Base-by-base conservation (phyloP, 2,329 filamentous ascomycete genomes). In the Calonectria hongkongensis region DNA sequence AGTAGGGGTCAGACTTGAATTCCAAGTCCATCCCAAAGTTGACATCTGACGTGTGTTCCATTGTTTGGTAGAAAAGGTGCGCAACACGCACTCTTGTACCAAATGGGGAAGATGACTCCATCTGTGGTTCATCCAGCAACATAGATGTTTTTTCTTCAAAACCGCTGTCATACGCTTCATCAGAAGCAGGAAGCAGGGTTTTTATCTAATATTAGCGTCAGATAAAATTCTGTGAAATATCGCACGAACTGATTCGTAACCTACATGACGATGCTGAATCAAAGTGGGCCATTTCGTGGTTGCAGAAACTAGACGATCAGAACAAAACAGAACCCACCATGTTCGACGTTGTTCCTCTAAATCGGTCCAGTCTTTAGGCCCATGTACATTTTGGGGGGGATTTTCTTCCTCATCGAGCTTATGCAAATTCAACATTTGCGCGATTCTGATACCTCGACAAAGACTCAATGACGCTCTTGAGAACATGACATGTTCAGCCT, bases 281-380 rank as follows among this genome's bases (percentile, higher is more conserved):
- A 91, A 86, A 86, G 94, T 92, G 0, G 95, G 95, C 95, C 95
- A 98, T 1, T 94, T 95, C 3, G 95, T 97, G 16, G 94, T 95
- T 58, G 96, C 93, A 79, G 93, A 95, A 3, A 94, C 92, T 83
- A 96, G 95, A 58, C 94, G 90, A 82, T 98, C 95, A 43, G 93
- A 87, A 76, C 92, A 94, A 78, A 95, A 98, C 0, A 91, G 88
- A 78, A 92, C 89, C 95, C 95, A 98, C 76, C 97, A 95, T 0
- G 93, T 92, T 73, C 95, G 89, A 68, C 95, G 88, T 69, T 95
- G 89, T 82, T 98, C 95, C 67, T 88, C 86, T 2, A 83, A 70
- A 65, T 98, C 95, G 1, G 90, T 92, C 94, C 94, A 97, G 80
- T 96, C 94, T 78, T 88, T 91, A 0, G 95, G 89, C 2, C 94